phyloP scores from a whole-genome alignment of 768 basidiomycete species.

The Candolleomyces efflorescens region DNA sequence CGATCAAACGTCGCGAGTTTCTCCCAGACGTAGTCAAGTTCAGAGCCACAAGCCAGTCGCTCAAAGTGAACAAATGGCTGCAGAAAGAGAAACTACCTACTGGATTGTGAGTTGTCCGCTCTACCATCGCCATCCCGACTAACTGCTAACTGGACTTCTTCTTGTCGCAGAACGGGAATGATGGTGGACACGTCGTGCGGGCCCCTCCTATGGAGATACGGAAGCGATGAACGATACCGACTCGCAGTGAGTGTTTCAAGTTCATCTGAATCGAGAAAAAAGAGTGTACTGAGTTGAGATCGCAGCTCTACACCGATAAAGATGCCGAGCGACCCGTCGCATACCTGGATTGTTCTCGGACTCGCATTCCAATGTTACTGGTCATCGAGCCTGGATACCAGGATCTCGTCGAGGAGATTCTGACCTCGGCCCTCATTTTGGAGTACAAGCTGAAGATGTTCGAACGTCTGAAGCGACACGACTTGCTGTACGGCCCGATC shows the following conservation, averaged over 20 bases:
- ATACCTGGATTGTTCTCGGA: conserved; percentile 2
- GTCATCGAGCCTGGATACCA: conserved; percentile 8
- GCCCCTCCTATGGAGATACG: conserved; percentile 4
- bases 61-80: conserved; percentile 8
- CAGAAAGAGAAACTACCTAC: conserved; percentile 8
- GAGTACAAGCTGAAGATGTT: conserved; percentile 12
- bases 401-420: conserved; percentile 5
- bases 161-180: conserved; percentile 1
- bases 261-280: background rate
- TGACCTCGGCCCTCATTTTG: conserved; percentile 6
- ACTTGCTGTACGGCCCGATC: conserved; percentile 9
- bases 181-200: conserved; percentile 6
- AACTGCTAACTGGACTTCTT: background rate
- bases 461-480: conserved; percentile 7
- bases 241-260: conserved; percentile 3
- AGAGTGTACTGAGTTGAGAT: background rate
- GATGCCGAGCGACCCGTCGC: conserved; percentile 6
- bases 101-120: background rate
- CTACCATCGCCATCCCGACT: background rate
- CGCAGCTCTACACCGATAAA: conserved; percentile 9
- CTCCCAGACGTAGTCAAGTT: conserved; percentile 10
- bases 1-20: conserved; percentile 10
- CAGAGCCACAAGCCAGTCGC: background rate
- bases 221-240: conserved; percentile 1
- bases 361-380: background rate